Evolutionary conservation across 441 rosid species (phyloP).

Genomic region (Isatis lusitanica): DNA sequence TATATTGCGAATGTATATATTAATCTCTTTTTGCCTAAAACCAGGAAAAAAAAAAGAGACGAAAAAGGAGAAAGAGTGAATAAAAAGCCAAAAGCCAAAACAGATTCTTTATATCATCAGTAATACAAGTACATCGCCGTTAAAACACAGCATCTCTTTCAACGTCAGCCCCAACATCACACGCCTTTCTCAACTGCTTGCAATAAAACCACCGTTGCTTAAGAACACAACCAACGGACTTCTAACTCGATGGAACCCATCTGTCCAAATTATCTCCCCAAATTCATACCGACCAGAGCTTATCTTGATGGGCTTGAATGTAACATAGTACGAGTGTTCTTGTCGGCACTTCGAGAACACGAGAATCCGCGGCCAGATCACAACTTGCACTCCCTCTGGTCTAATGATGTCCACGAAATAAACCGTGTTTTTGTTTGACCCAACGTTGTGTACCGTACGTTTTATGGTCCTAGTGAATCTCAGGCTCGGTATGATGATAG

Average conservation of each 20-base stretch:
- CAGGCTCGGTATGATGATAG: conserved; percentile 53
- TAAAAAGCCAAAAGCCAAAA: neutral
- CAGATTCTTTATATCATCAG: neutral
- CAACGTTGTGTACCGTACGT: conserved; percentile 58
- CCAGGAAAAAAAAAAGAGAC: neutral
- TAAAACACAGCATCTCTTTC: neutral
- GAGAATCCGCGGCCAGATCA: conserved; percentile 56
- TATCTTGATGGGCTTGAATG: conserved; percentile 26
- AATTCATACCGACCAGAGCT: conserved; percentile 31
- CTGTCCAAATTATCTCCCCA: conserved; percentile 28
- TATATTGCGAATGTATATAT: too few relatives aligned
- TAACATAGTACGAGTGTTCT: conserved; percentile 50
- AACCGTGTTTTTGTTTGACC: conserved; percentile 37
- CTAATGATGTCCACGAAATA: conserved; percentile 41
- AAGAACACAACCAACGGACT: conserved; percentile 55
- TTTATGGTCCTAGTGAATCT: conserved; percentile 44
- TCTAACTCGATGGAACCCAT: conserved; percentile 60
- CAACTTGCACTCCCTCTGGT: conserved; percentile 62
- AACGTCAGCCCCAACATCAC: neutral
- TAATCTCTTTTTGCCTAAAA: too few relatives aligned
- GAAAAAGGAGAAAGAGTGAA: neutral
- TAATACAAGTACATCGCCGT: neutral
- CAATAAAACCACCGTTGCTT: conserved; percentile 1
- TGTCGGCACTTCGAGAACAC: conserved; percentile 43
- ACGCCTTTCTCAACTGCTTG: neutral